phyloP scores from a whole-genome alignment of 345 rosid genomes.

The Aegle marmelos region DNA sequence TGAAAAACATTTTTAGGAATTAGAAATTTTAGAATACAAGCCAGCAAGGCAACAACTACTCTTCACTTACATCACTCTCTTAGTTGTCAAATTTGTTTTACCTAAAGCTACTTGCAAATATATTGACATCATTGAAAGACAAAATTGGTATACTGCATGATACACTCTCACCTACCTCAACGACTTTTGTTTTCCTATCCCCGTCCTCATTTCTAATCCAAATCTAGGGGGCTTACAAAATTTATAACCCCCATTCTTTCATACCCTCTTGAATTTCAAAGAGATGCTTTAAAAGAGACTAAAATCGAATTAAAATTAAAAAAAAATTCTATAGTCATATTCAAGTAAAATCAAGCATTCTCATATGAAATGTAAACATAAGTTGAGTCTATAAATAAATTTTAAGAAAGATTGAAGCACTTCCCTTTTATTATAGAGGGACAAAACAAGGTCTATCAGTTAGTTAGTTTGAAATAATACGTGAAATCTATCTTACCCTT shows the following conservation, averaged over 20 bases:
- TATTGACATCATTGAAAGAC: not conserved
- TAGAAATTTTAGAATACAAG: not conserved
- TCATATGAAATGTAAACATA: too few relatives aligned
- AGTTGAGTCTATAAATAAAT: too few relatives aligned
- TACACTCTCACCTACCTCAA: conserved; percentile 5
- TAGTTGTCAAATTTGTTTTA: not conserved
- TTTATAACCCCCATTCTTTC: not conserved
- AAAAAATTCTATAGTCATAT: rapidly evolving
- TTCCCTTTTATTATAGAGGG: too few relatives aligned
- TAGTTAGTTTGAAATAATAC: rapidly evolving
- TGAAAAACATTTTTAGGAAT: not conserved
- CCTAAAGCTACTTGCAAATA: not conserved
- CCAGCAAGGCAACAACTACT: not conserved
- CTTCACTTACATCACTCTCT: not conserved
- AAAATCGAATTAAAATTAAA: too few relatives aligned
- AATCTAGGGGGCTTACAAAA: not conserved
- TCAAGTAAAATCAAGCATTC: too few relatives aligned
- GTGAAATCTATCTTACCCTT: too few relatives aligned
- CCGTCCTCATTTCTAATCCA: not conserved
- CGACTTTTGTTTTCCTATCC: not conserved
- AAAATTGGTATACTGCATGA: not conserved
- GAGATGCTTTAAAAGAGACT: not conserved
- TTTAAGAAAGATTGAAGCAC: too few relatives aligned
- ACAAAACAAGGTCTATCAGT: too few relatives aligned
- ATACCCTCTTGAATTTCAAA: not conserved